Evolutionary conservation across 2,329 filamentous ascomycete genomes (phyloP), one percentile per base, ranked within the genome.

Genomic region (Aspergillus alliaceus): DNA sequence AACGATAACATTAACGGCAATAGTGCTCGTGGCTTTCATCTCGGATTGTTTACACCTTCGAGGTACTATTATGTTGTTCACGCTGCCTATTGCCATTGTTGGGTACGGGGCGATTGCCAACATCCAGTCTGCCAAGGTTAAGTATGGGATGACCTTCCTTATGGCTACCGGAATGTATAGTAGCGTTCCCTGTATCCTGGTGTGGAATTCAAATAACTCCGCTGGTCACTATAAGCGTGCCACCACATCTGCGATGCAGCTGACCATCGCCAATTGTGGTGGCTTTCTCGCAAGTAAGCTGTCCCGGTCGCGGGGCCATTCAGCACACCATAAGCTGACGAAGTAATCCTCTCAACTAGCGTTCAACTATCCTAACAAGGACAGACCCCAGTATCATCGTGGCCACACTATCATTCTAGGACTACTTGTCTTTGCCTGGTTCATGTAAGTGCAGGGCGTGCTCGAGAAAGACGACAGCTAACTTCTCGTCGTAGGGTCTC

Each of bases 211-310:
- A 2, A 89, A 89, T 67, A 89, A 89, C 67, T 86, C 82, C 0
- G 85, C 86, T 0, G 86, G 84, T 0, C 87, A 90, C 66, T 90
- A 89, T 66, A 90, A 90, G 69, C 77, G 87, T 14, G 87, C 88
- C 0, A 89, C 87, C 0, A 87, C 86, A 0, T 84, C 83, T 1
- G 87, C 83, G 0, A 65, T 89, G 63, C 86, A 90, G 69, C 76
- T 90, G 25, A 83, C 83, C 1, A 84, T 89, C 62, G 87, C 86
- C 0, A 90, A 90, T 61, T 83, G 80, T 7, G 86, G 86, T 46
- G 87, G 87, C 0, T 88, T 89, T 62, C 85, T 89, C 2, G 83
- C 86, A 0, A 84, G 81, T 79, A 64, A 63, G 77, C 67, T 11
- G 11, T 3, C 22, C 7, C 25, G 9, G 6, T 1, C n/a, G n/a